phyloP scores from a whole-genome alignment of 2,329 filamentous ascomycete genomes.

The Pyrenophora teres region DNA sequence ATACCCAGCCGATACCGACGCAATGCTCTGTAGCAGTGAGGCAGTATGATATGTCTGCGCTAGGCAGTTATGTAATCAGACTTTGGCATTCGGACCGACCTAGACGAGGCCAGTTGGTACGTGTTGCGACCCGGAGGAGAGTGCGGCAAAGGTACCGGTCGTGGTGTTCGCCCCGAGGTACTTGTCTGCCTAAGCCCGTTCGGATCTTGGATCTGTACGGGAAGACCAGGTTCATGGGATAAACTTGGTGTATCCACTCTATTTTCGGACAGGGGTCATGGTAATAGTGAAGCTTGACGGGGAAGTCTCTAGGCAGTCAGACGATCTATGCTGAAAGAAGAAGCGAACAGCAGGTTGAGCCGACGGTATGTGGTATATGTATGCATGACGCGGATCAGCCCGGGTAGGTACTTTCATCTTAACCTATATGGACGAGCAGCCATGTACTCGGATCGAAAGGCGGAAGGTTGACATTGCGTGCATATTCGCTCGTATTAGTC shows the following conservation, averaged over 20 bases:
- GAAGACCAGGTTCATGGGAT: constrained; percentile 23
- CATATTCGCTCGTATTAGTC: constrained; percentile 4
- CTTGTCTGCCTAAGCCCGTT: constrained; percentile 7
- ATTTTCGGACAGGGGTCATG: constrained; percentile 13
- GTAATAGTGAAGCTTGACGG: constrained; percentile 3
- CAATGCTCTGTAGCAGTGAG: background rate
- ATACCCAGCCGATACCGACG: constrained; percentile 6
- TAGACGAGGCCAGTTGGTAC: background rate
- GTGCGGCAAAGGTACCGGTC: constrained; percentile 8
- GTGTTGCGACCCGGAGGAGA: background rate
- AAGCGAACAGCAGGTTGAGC: constrained; percentile 5
- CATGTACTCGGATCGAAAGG: background rate
- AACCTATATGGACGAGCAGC: background rate
- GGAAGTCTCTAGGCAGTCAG: constrained; percentile 4
- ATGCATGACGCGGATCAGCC: constrained; percentile 3
- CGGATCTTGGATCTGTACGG: constrained; percentile 20
- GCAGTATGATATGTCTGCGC: constrained; percentile 5
- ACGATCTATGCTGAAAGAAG: constrained; percentile 4
- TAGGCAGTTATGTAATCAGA: constrained; percentile 1
- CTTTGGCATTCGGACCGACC: background rate
- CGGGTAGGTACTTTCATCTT: background rate
- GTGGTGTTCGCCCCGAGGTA: constrained; percentile 7
- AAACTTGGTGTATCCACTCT: constrained; percentile 14
- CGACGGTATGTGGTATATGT: background rate
- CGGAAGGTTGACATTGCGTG: constrained; percentile 2